Evolutionary conservation across 179 eudicot species (phyloP).

Genomic region (Spinacia oleracea): DNA sequence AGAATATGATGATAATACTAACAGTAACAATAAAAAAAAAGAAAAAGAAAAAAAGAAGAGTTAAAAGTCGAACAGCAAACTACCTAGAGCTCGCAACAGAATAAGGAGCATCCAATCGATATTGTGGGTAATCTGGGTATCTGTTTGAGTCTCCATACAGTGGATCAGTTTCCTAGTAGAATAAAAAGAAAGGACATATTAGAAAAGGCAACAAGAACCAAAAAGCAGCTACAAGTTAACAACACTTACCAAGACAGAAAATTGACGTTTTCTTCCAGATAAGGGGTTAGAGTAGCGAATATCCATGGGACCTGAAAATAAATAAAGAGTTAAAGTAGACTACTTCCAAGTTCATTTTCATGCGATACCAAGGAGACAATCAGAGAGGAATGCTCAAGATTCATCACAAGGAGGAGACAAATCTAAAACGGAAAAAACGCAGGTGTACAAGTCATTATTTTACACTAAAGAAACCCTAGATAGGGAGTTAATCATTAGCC

Average conservation of each 20-base stretch:
- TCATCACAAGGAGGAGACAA: not conserved
- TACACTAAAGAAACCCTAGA: not conserved
- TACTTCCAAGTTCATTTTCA: not conserved
- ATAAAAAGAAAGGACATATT: not conserved
- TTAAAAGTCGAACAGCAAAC: not conserved
- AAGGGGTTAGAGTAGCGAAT: conserved; percentile 22
- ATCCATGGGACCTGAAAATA: conserved; percentile 27
- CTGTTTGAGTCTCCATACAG: conserved; percentile 34
- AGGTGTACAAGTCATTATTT: not conserved
- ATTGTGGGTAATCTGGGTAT: conserved; percentile 37
- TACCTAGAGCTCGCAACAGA: conserved; percentile 45
- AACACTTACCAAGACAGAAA: conserved; percentile 33
- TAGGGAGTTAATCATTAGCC: not conserved
- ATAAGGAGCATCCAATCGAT: conserved; percentile 34
- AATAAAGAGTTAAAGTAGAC: not conserved
- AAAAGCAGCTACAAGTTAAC: not conserved
- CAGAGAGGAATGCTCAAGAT: not conserved
- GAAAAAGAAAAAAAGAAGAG: not conserved
- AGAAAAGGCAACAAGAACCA: not conserved
- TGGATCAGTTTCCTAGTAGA: conserved; percentile 41
- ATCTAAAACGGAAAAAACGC: not conserved
- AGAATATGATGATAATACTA: not conserved
- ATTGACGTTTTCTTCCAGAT: conserved; percentile 43
- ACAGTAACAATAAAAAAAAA: not conserved
- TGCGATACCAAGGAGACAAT: not conserved